Percentiles rank a stretch among this genome's conserved stretches.
These are phyloP conservation scores for Claviceps africana DNA, from an alignment of 2,329 filamentous ascomycete genomes.

Conservation along the genomic window DNA sequence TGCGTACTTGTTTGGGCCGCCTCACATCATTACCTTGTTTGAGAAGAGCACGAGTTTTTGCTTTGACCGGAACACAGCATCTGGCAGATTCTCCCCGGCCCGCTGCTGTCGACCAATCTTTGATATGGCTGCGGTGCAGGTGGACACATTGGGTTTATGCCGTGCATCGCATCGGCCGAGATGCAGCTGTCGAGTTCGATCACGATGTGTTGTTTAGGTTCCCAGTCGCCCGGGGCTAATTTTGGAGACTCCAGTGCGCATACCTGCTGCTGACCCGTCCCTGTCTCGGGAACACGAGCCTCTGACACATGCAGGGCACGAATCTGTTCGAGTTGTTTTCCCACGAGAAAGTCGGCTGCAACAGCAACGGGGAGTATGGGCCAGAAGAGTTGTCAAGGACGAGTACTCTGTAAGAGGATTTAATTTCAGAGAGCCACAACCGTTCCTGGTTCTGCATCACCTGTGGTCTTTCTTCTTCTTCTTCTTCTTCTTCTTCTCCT, in stretches of 20 bases:
- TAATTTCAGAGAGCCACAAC: neutral
- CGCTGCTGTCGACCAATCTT: neutral
- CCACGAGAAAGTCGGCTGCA: neutral
- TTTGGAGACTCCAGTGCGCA: neutral
- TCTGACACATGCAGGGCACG: slow-evolving; percentile 1
- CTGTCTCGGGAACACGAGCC: neutral
- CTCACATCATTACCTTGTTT: neutral
- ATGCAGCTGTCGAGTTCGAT: neutral
- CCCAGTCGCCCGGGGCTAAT: neutral
- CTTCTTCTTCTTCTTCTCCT: too few relatives aligned
- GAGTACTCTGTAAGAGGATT: too few relatives aligned
- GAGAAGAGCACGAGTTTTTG: neutral
- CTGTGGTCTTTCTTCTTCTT: neutral
- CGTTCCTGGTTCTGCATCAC: neutral
- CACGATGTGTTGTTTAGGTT: neutral
- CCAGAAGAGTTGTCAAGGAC: too few relatives aligned
- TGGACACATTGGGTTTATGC: neutral
- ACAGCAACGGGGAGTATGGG: too few relatives aligned
- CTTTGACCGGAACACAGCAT: neutral
- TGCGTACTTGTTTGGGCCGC: neutral
- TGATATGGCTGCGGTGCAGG: neutral
- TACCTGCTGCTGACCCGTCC: neutral
- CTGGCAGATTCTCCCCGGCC: neutral
- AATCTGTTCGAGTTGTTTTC: neutral
- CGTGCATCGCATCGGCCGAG: neutral